phyloP scores from a whole-genome alignment of 2,329 filamentous ascomycete genomes.

The Diaporthe destruens region DNA sequence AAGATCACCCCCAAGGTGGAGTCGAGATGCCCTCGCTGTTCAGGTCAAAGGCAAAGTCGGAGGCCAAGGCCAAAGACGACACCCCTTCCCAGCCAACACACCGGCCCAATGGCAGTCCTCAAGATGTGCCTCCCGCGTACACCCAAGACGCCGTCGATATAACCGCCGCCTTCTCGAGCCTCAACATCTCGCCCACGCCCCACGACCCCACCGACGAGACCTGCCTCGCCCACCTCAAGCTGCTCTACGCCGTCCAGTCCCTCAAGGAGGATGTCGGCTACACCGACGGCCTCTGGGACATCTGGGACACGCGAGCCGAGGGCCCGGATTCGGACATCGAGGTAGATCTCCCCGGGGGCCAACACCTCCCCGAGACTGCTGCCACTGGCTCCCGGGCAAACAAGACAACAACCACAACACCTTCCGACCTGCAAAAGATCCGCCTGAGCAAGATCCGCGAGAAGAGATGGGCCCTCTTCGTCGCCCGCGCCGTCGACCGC shows the following conservation, averaged over 20 bases:
- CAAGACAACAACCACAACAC: slow-evolving; percentile 47
- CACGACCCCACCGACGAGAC: slow-evolving; percentile 61
- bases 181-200: slow-evolving; percentile 50
- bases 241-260: slow-evolving; percentile 75
- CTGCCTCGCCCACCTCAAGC: slow-evolving; percentile 80
- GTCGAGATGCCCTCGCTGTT: slow-evolving; percentile 29
- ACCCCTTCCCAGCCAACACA: background rate
- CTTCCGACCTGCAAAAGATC: slow-evolving; percentile 54
- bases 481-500: slow-evolving; percentile 75
- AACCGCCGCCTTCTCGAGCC: slow-evolving; percentile 52
- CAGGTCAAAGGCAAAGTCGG: slow-evolving; percentile 12
- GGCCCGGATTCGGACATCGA: slow-evolving; percentile 37
- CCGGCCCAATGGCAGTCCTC: background rate
- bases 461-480: slow-evolving; percentile 80
- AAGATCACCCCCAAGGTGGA: background rate
- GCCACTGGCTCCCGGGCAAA: background rate
- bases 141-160: slow-evolving; percentile 55
- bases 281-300: slow-evolving; percentile 74
- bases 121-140: slow-evolving; percentile 12
- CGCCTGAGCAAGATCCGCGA: slow-evolving; percentile 70
- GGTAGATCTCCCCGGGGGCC: slow-evolving; percentile 11
- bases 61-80: background rate
- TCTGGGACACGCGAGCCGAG: slow-evolving; percentile 63
- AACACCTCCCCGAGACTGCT: slow-evolving; percentile 12
- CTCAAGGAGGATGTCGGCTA: slow-evolving; percentile 77